phyloP scores from a whole-genome alignment of 2,329 filamentous ascomycete genomes.

The Endocalyx cinctus region DNA sequence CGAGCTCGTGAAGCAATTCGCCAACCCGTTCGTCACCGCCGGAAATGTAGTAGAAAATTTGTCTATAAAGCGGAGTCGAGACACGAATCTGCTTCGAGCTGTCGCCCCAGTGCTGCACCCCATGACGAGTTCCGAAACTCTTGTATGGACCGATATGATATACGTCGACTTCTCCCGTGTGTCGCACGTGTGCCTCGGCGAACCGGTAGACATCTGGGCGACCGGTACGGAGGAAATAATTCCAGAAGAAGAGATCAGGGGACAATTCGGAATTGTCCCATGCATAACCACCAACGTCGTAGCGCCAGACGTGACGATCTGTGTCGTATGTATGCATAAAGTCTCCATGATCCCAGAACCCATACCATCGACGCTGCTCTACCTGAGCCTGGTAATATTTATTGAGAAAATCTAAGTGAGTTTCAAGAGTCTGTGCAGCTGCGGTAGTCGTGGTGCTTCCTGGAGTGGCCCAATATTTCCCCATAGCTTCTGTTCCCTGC shows the following conservation, averaged over 20 bases:
- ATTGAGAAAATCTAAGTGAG: constrained; percentile 51
- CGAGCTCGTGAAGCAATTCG: constrained; percentile 46
- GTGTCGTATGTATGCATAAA: constrained; percentile 59
- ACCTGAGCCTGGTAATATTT: constrained; percentile 53
- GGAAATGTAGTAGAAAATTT: constrained; percentile 52
- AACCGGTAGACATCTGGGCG: constrained; percentile 53
- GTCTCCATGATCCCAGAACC: constrained; percentile 59
- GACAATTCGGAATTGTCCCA: constrained; percentile 64
- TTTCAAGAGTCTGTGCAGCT: constrained; percentile 39
- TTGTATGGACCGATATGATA: constrained; percentile 56
- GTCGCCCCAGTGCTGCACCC: constrained; percentile 58
- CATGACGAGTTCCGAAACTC: constrained; percentile 58
- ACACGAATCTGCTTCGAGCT: constrained; percentile 60
- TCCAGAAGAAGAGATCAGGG: constrained; percentile 59
- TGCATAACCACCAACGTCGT: constrained; percentile 59
- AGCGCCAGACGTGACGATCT: constrained; percentile 57
- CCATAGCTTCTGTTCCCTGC: constrained; percentile 46
- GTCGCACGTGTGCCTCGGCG: constrained; percentile 53
- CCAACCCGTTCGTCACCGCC: constrained; percentile 55
- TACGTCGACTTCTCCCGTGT: constrained; percentile 57
- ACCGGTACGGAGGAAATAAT: constrained; percentile 56
- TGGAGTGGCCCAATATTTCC: constrained; percentile 49
- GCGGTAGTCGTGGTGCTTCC: constrained; percentile 17
- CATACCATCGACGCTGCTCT: constrained; percentile 56
- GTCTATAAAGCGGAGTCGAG: constrained; percentile 52